These are phyloP conservation scores for Camellia oleifera DNA, from an alignment of 179 eudicot genomes.

Conservation along the genomic window DNA sequence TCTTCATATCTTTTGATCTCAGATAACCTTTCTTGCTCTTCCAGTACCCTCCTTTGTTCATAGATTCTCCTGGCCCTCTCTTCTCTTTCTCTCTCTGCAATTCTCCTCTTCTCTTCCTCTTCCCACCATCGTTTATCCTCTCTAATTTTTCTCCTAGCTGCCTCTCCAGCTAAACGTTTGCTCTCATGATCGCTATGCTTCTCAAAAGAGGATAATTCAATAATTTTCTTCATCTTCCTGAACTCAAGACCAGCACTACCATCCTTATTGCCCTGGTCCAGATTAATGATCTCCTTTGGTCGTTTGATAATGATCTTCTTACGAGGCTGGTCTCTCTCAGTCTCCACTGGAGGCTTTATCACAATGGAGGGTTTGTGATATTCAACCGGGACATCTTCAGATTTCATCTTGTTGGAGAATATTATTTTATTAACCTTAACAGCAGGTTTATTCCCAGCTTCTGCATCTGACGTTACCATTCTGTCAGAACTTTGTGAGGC, in stretches of 20 bases:
- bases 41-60: constrained; percentile 49
- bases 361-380: constrained; percentile 61
- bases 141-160: constrained; percentile 39
- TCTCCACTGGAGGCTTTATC: constrained; percentile 74
- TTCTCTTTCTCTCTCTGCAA: constrained; percentile 48
- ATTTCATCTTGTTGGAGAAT: constrained; percentile 61
- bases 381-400: constrained; percentile 60
- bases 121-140: constrained; percentile 61
- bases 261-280: constrained; percentile 62
- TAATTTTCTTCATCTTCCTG: constrained; percentile 78
- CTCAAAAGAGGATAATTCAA: constrained; percentile 57
- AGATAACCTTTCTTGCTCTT: constrained; percentile 60
- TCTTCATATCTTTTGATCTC: constrained; percentile 65
- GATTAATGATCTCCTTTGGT: constrained; percentile 59
- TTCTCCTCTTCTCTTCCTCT: constrained; percentile 69
- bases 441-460: constrained; percentile 45
- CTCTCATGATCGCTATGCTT: constrained; percentile 37
- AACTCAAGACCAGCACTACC: constrained; percentile 47
- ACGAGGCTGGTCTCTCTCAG: constrained; percentile 52
- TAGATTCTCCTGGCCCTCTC: constrained; percentile 47
- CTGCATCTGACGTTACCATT: constrained; percentile 58
- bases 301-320: constrained; percentile 74
- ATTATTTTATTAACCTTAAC: constrained; percentile 72
- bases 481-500: constrained; percentile 51
- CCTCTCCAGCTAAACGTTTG: constrained; percentile 36